A percentile compares a stretch with the other conserved stretches of the same genome.
Evolutionary conservation across 352 stramenopile genomes (phyloP).

Genomic region (Phytopythium helicoides): DNA sequence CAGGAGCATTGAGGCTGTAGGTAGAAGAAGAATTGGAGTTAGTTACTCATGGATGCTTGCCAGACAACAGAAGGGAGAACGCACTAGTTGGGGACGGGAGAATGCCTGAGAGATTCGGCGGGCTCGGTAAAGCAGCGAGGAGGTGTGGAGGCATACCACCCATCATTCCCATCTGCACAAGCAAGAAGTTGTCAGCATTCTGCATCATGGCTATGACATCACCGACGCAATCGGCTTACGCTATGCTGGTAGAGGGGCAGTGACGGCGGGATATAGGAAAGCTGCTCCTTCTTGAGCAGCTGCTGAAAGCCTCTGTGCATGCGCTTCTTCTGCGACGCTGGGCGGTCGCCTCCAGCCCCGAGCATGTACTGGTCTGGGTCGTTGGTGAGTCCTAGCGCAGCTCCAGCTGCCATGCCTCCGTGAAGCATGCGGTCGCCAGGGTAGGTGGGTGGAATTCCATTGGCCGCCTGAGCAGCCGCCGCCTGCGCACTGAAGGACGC

Average conservation of each 20-base stretch:
- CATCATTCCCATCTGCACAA: slow-evolving; percentile 60
- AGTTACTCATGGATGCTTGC: too few species aligned
- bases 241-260: slow-evolving; percentile 68
- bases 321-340: slow-evolving; percentile 56
- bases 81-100: slow-evolving; percentile 78
- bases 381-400: slow-evolving; percentile 51
- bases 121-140: slow-evolving; percentile 64
- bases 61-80: slow-evolving; percentile 12
- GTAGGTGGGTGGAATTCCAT: slow-evolving; percentile 20
- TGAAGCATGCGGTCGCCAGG: slow-evolving; percentile 22
- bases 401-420: slow-evolving; percentile 13
- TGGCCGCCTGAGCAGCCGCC: slow-evolving; percentile 26
- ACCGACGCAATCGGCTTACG: slow-evolving; percentile 31
- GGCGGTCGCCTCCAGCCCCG: slow-evolving; percentile 25
- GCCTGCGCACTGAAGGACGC: slow-evolving; percentile 9
- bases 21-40: neutral
- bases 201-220: neutral
- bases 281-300: slow-evolving; percentile 74
- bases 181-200: neutral
- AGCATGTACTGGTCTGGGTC: slow-evolving; percentile 70
- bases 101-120: slow-evolving; percentile 69
- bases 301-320: slow-evolving; percentile 78
- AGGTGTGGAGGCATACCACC: slow-evolving; percentile 49
- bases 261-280: slow-evolving; percentile 58
- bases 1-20: slow-evolving; percentile 67